A percentile compares a stretch with the other conserved stretches of the same genome.
These are phyloP conservation scores for Epichloe gansuensis DNA, from an alignment of 2,329 filamentous ascomycete species.

Conservation along the genomic window DNA sequence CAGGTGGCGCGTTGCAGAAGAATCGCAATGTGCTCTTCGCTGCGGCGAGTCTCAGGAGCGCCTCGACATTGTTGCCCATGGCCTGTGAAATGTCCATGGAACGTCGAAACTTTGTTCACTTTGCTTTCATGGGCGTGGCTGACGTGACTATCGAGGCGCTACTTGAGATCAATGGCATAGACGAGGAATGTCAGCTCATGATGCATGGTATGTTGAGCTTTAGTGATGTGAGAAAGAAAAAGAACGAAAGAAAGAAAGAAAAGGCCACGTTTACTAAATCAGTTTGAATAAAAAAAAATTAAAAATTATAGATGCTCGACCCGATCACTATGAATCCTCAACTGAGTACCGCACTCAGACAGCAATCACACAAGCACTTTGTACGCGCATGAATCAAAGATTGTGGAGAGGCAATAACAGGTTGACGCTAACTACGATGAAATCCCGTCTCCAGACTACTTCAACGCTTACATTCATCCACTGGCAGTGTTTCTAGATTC, in stretches of 20 bases:
- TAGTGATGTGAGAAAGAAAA: too few relatives aligned
- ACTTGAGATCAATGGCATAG: slow-evolving; percentile 67
- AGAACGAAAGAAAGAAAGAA: too few relatives aligned
- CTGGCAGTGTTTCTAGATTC: slow-evolving; percentile 65
- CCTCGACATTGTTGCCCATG: slow-evolving; percentile 61
- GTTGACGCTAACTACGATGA: not conserved
- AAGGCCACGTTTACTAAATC: too few relatives aligned
- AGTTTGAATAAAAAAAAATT: not conserved
- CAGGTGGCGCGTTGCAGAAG: slow-evolving; percentile 34
- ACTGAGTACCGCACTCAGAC: slow-evolving; percentile 56
- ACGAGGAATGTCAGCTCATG: slow-evolving; percentile 52
- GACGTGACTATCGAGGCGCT: slow-evolving; percentile 58
- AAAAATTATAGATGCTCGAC: slow-evolving; percentile 53
- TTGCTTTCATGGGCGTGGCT: slow-evolving; percentile 64
- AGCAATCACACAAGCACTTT: slow-evolving; percentile 51
- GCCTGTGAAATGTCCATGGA: slow-evolving; percentile 74
- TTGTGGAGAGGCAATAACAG: not conserved
- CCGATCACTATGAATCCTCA: slow-evolving; percentile 59
- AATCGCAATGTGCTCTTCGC: slow-evolving; percentile 72
- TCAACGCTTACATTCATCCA: slow-evolving; percentile 63
- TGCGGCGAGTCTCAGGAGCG: slow-evolving; percentile 61
- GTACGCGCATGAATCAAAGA: slow-evolving; percentile 22
- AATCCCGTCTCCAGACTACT: slow-evolving; percentile 34
- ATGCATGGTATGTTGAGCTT: slow-evolving; percentile 34
- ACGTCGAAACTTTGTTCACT: slow-evolving; percentile 64